A percentile compares a stretch with the other conserved stretches of the same genome.
phyloP scores from a whole-genome alignment of 768 basidiomycete species.

The Suillus bovinus region DNA sequence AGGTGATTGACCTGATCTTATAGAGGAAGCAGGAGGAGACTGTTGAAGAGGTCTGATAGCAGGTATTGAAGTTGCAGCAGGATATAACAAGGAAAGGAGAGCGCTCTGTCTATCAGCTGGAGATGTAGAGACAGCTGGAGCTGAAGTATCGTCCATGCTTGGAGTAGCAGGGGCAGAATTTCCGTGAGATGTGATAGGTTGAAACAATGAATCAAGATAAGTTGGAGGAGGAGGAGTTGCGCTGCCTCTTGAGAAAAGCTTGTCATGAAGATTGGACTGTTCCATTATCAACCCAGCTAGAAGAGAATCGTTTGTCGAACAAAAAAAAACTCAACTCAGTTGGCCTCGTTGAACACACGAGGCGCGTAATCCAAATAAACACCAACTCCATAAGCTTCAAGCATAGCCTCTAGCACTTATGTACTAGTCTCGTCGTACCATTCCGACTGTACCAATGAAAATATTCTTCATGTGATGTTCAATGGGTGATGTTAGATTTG shows the following conservation, averaged over 20 bases:
- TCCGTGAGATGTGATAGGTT: constrained; percentile 47
- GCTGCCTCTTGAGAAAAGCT: constrained; percentile 54
- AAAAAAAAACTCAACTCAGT: constrained; percentile 1
- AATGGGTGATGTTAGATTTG: no score
- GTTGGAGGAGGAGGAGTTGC: constrained; percentile 57
- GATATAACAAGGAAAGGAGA: constrained; percentile 66
- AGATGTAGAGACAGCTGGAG: constrained; percentile 26
- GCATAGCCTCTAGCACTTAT: no score
- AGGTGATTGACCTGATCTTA: constrained; percentile 56
- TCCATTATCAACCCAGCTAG: not conserved
- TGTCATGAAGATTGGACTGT: constrained; percentile 26
- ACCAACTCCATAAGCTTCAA: not conserved
- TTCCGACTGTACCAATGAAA: no score
- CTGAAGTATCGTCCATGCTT: constrained; percentile 41
- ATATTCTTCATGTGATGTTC: no score
- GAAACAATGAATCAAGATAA: constrained; percentile 70
- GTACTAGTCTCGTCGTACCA: no score
- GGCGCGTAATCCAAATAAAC: not conserved
- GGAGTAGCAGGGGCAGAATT: constrained; percentile 48
- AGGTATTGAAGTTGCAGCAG: constrained; percentile 42
- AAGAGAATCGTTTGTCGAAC: not conserved
- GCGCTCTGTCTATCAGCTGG: constrained; percentile 73
- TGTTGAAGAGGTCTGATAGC: constrained; percentile 17
- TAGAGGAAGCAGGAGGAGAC: constrained; percentile 59
- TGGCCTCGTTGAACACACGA: constrained; percentile 31